Percentiles rank a stretch among this genome's conserved stretches.
These are phyloP conservation scores for Medicago arabica DNA, from an alignment of 306 rosid species.

Conservation along the genomic window DNA sequence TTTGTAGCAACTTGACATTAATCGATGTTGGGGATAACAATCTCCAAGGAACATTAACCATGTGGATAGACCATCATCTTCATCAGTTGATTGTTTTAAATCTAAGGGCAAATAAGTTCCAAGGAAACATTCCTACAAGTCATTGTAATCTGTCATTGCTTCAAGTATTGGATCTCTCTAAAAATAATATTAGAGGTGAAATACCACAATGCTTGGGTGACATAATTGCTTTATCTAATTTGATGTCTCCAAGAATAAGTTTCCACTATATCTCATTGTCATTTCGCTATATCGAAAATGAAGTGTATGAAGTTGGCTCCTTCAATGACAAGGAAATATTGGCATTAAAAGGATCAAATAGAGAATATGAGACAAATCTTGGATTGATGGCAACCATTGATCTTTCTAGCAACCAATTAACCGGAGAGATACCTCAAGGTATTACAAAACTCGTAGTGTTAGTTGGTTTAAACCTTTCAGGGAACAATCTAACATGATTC, in stretches of 20 bases:
- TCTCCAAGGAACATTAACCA: no score
- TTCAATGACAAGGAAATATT: not conserved
- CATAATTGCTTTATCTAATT: not conserved
- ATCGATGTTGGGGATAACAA: no score
- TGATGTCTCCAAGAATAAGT: not conserved
- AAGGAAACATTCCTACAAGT: slow-evolving; percentile 35
- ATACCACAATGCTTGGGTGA: slow-evolving; percentile 44
- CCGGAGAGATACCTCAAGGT: slow-evolving; percentile 41
- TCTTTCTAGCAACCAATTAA: slow-evolving; percentile 35
- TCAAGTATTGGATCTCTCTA: slow-evolving; percentile 44
- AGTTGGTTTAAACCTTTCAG: slow-evolving; percentile 41
- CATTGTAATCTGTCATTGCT: slow-evolving; percentile 36
- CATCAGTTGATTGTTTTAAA: no score
- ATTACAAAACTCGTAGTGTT: slow-evolving; percentile 38
- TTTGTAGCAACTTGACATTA: no score
- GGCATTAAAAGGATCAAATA: slow-evolving; percentile 38
- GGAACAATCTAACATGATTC: slow-evolving; percentile 39
- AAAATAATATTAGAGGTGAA: slow-evolving; percentile 34
- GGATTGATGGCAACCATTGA: not conserved
- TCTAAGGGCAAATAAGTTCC: no score
- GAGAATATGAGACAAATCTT: slow-evolving; percentile 40
- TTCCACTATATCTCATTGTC: not conserved
- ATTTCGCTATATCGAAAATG: rapidly evolving
- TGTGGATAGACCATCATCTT: no score
- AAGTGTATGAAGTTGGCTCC: no score